Percentiles rank a stretch among this genome's conserved stretches.
Evolutionary conservation across 2,329 filamentous ascomycete genomes (phyloP).

Genomic region (Botrytis hyacinthi): DNA sequence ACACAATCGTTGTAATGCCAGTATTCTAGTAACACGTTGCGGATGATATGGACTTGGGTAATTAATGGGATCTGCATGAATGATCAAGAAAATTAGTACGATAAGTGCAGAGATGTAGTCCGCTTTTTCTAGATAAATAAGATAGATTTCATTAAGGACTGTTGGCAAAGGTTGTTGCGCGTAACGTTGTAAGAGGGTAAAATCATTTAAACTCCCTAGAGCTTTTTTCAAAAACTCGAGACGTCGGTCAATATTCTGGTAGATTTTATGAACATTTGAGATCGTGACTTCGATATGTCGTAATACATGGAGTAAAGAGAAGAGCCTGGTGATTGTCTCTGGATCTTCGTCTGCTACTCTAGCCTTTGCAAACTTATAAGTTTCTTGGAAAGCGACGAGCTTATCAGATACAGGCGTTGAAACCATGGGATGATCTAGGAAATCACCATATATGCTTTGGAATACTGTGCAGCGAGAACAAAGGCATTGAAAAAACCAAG

Average conservation of each 20-base stretch:
- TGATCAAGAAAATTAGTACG: slow-evolving; percentile 39
- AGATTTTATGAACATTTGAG: background rate
- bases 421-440: background rate
- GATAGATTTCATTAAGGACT: slow-evolving; percentile 45
- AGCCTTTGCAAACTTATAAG: background rate
- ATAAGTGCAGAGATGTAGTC: slow-evolving; percentile 50
- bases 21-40: slow-evolving; percentile 50
- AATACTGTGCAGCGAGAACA: slow-evolving; percentile 4
- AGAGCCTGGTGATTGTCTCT: slow-evolving; percentile 2
- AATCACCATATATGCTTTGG: background rate
- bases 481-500: slow-evolving; percentile 18
- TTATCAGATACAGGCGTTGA: background rate
- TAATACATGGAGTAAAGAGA: slow-evolving; percentile 16
- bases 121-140: slow-evolving; percentile 44
- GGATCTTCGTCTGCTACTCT: slow-evolving; percentile 4
- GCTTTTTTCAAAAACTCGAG: background rate
- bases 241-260: slow-evolving; percentile 13
- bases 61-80: slow-evolving; percentile 49
- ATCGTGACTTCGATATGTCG: slow-evolving; percentile 5
- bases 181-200: slow-evolving; percentile 22
- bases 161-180: slow-evolving; percentile 36
- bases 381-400: background rate
- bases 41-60: slow-evolving; percentile 51
- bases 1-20: slow-evolving; percentile 53
- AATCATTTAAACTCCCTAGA: background rate